A percentile compares a stretch with the other conserved stretches of the same genome.
These are phyloP conservation scores for Monoraphidium neglectum DNA, from an alignment of 139 green algal genomes.

Conservation along the genomic window DNA sequence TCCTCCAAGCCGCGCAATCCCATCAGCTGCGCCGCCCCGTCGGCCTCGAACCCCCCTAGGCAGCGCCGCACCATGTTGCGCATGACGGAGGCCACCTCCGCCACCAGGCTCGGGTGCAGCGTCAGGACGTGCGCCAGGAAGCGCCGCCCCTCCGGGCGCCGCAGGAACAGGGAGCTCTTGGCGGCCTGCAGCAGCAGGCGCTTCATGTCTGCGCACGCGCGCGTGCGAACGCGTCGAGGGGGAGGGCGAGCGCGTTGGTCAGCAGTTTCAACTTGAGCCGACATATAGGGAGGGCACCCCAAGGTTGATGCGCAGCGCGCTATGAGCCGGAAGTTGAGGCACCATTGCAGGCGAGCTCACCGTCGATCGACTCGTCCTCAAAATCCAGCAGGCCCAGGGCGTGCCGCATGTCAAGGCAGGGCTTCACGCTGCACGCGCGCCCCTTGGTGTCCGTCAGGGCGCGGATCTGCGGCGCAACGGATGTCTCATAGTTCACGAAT, in stretches of 20 bases:
- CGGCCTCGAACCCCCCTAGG: neutral
- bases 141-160: conserved; percentile 62
- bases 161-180: conserved; percentile 71
- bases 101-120: conserved; percentile 63
- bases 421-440: conserved; percentile 62
- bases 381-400: conserved; percentile 79
- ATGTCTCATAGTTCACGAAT: too few species aligned
- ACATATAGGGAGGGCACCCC: too few species aligned
- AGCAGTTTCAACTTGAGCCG: too few species aligned
- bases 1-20: too few species aligned
- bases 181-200: conserved; percentile 67
- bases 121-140: conserved; percentile 75
- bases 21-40: neutral
- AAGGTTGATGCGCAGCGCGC: too few species aligned
- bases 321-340: too few species aligned
- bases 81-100: conserved; percentile 73
- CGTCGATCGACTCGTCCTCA: conserved; percentile 62
- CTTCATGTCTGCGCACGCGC: conserved; percentile 58
- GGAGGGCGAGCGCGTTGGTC: too few species aligned
- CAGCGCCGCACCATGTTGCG: conserved; percentile 69
- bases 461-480: conserved; percentile 44
- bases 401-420: conserved; percentile 61
- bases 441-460: conserved; percentile 26
- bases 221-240: too few species aligned
- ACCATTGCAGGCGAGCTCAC: too few species aligned